A percentile compares a stretch with the other conserved stretches of the same genome.
Evolutionary conservation across 2,329 filamentous ascomycete genomes (phyloP).

Genomic region (Madurella mycetomatis): DNA sequence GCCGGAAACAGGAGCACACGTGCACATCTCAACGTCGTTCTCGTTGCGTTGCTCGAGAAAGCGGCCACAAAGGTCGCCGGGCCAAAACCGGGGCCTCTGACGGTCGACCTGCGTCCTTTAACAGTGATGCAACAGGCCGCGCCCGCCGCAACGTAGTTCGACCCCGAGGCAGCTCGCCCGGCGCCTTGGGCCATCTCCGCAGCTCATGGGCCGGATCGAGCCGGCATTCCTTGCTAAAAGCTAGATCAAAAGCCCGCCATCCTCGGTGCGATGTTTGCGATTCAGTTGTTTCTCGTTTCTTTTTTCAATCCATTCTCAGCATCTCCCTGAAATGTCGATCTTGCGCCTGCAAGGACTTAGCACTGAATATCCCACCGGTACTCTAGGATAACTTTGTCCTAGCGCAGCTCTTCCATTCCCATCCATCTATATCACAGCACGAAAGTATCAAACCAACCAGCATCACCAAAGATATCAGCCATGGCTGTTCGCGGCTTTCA

Average conservation of each 20-base stretch:
- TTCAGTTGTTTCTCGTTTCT: background rate
- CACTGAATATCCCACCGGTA: background rate
- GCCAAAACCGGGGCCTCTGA: background rate
- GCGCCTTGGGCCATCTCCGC: background rate
- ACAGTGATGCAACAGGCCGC: conserved; percentile 17
- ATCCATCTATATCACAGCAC: background rate
- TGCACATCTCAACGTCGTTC: background rate
- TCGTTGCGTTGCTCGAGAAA: background rate
- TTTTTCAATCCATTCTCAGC: background rate
- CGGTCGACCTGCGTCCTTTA: background rate
- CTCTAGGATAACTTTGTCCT: background rate
- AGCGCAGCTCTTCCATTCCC: background rate
- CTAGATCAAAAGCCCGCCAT: background rate
- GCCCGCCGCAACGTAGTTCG: background rate
- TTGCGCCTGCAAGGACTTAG: background rate
- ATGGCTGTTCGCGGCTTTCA: conserved; percentile 69
- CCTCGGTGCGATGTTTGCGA: background rate
- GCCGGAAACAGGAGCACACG: background rate
- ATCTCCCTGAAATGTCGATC: background rate
- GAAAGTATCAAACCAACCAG: background rate
- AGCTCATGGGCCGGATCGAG: background rate
- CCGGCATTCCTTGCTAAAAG: background rate
- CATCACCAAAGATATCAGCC: conserved; percentile 24
- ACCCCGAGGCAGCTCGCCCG: background rate
- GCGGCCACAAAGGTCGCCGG: background rate